Conservation (phyloP, 2,329 filamentous ascomycete species). For the Botrytis porri region DNA sequence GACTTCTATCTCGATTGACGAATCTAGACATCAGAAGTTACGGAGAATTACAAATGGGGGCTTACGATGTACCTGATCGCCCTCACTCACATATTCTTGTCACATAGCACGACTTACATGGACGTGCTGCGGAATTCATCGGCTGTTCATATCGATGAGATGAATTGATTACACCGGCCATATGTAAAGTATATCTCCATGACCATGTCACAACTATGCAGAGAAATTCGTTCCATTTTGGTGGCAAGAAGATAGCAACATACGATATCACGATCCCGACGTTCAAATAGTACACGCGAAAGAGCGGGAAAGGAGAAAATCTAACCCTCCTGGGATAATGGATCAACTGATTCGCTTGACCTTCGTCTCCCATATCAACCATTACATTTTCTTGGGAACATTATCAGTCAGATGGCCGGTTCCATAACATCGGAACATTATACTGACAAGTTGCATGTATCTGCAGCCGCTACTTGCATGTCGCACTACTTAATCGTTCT, state of each 20-base stretch:
- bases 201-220: background rate
- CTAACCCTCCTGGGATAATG: background rate
- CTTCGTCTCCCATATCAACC: background rate
- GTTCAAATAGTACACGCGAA: background rate
- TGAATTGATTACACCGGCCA: background rate
- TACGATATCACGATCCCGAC: background rate
- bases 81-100: background rate
- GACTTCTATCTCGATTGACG: background rate
- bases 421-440: background rate
- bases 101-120: background rate
- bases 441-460: slow-evolving; percentile 3
- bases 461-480: background rate
- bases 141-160: background rate
- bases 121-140: background rate
- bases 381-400: background rate
- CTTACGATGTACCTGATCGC: background rate
- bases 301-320: background rate
- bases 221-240: background rate
- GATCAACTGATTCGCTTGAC: background rate
- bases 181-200: background rate
- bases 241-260: background rate
- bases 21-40: background rate
- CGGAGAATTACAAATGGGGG: background rate
- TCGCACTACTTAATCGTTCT: background rate
- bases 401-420: background rate